phyloP scores from a whole-genome alignment of 2,329 filamentous ascomycete genomes.

The Paracoccidioides brasiliensis region DNA sequence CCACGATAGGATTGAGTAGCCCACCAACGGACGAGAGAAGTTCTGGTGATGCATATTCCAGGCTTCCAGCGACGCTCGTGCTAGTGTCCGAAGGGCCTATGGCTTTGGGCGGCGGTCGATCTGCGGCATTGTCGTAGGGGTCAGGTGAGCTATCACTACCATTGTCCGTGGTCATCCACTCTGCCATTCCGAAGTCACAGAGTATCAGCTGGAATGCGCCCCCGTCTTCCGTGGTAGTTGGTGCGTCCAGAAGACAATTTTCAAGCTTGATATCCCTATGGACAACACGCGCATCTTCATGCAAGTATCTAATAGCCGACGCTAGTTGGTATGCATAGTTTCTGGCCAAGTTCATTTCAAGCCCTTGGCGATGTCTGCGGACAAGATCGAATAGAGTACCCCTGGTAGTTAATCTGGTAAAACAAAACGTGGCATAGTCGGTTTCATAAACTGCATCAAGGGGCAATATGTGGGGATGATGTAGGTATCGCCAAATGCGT shows the following conservation, averaged over 20 bases:
- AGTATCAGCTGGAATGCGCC: slow-evolving; percentile 42
- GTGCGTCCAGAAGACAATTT: slow-evolving; percentile 44
- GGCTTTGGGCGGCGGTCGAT: slow-evolving; percentile 36
- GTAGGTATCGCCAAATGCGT: slow-evolving; percentile 52
- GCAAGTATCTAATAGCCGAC: slow-evolving; percentile 51
- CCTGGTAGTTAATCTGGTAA: slow-evolving; percentile 50
- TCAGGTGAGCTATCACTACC: slow-evolving; percentile 36
- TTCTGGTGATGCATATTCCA: slow-evolving; percentile 42
- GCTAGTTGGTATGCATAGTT: slow-evolving; percentile 52
- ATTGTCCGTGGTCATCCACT: slow-evolving; percentile 48
- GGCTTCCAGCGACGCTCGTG: slow-evolving; percentile 46
- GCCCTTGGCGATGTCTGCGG: slow-evolving; percentile 41
- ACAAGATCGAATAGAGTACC: slow-evolving; percentile 53
- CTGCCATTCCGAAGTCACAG: slow-evolving; percentile 58
- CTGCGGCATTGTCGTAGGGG: slow-evolving; percentile 34
- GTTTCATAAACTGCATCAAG: slow-evolving; percentile 53
- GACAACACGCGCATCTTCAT: slow-evolving; percentile 53
- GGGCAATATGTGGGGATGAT: slow-evolving; percentile 48
- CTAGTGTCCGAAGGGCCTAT: slow-evolving; percentile 45
- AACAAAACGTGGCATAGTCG: slow-evolving; percentile 55
- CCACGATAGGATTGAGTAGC: slow-evolving; percentile 40
- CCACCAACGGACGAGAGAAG: slow-evolving; percentile 28
- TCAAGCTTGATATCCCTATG: slow-evolving; percentile 58
- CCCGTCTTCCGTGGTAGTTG: slow-evolving; percentile 34
- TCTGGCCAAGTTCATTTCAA: slow-evolving; percentile 40